Evolutionary conservation across 1,284 basidiomycete species (phyloP).

Genomic region (Boletus calvinii): DNA sequence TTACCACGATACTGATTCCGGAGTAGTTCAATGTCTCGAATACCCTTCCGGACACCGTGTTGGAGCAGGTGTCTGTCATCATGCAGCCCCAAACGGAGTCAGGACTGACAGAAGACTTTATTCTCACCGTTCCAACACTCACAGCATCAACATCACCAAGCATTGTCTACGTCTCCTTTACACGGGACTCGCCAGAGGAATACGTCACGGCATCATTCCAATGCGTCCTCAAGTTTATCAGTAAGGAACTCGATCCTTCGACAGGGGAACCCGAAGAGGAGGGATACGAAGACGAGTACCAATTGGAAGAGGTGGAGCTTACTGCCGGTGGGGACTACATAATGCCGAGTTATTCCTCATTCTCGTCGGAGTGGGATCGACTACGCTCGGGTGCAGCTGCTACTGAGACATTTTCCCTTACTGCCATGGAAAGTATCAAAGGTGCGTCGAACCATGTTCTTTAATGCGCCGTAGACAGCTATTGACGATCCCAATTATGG

Average conservation of each 20-base stretch:
- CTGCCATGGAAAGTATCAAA: slow-evolving; percentile 91
- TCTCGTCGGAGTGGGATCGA: slow-evolving; percentile 94
- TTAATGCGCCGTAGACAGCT: slow-evolving; percentile 4
- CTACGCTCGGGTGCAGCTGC: slow-evolving; percentile 71
- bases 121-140: slow-evolving; percentile 80
- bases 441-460: slow-evolving; percentile 49
- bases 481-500: slow-evolving; percentile 14
- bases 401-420: slow-evolving; percentile 94
- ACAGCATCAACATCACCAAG: slow-evolving; percentile 72
- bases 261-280: slow-evolving; percentile 98
- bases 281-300: slow-evolving; percentile 98
- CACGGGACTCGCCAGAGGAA: slow-evolving; percentile 72
- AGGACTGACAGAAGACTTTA: slow-evolving; percentile 91
- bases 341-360: slow-evolving; percentile 88
- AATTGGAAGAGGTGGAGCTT: slow-evolving; percentile 94
- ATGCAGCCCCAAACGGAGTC: slow-evolving; percentile 80
- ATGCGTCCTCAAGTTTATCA: slow-evolving; percentile 94
- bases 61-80: slow-evolving; percentile 94
- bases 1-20: slow-evolving; percentile 6
- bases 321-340: slow-evolving; percentile 93
- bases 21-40: slow-evolving; percentile 94
- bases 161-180: slow-evolving; percentile 92
- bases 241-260: slow-evolving; percentile 95
- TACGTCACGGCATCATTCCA: slow-evolving; percentile 87
- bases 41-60: slow-evolving; percentile 96